Conservation (phyloP, 257 asterid species). For the Solanum stenotomum region DNA sequence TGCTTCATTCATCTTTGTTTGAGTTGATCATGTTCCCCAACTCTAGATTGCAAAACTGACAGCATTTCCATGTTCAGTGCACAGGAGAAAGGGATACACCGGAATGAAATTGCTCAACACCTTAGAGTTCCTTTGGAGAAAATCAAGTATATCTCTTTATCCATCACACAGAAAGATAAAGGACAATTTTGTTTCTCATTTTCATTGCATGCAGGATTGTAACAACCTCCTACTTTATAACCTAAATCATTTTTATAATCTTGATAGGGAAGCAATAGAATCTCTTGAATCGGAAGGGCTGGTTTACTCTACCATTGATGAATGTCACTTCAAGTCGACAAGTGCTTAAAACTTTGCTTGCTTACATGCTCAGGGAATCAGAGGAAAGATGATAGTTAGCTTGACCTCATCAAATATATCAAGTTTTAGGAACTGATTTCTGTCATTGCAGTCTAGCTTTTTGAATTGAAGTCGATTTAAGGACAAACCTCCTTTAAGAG, state of each 20-base stretch:
- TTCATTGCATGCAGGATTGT: neutral
- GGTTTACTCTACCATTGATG: slow-evolving; percentile 75
- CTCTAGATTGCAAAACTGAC: neutral
- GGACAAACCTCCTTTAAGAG: neutral
- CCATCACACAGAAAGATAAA: neutral
- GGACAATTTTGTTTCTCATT: neutral
- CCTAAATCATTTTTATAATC: neutral
- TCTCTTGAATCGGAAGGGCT: slow-evolving; percentile 63
- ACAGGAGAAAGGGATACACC: slow-evolving; percentile 56
- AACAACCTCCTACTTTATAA: neutral
- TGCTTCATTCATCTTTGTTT: neutral
- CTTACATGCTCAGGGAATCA: neutral
- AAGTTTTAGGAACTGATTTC: neutral
- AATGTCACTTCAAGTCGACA: slow-evolving; percentile 67
- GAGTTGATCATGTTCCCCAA: neutral
- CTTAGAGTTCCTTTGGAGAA: slow-evolving; percentile 59
- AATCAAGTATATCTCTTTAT: slow-evolving; percentile 31
- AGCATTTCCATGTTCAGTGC: slow-evolving; percentile 30
- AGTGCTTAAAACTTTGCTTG: slow-evolving; percentile 11
- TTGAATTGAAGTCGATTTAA: neutral
- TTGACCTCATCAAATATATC: neutral
- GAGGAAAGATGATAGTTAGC: neutral
- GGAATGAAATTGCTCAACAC: slow-evolving; percentile 53
- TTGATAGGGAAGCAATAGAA: slow-evolving; percentile 51
- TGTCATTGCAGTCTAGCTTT: neutral